phyloP scores from a whole-genome alignment of 1,284 basidiomycete genomes.

The Polyporus tsugae region DNA sequence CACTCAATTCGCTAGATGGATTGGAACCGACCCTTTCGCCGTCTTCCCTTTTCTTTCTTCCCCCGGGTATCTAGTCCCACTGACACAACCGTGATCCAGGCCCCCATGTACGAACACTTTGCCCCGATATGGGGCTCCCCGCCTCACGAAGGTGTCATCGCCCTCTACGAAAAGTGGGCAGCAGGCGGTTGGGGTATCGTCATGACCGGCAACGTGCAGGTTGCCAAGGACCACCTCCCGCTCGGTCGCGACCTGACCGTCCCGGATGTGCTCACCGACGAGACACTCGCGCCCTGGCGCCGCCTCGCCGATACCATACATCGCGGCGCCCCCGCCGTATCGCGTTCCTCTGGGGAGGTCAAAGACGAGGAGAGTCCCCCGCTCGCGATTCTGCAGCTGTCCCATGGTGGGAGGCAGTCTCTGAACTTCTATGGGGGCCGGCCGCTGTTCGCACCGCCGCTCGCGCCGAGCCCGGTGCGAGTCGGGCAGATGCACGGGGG shows the following conservation, averaged over 20 bases:
- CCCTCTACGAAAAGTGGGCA: constrained; percentile 84
- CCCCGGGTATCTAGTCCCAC: background rate
- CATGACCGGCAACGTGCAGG: constrained; percentile 90
- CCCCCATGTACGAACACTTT: constrained; percentile 90
- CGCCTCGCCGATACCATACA: constrained; percentile 61
- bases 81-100: constrained; percentile 49
- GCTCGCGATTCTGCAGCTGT: constrained; percentile 84
- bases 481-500: constrained; percentile 47
- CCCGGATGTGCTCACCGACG: constrained; percentile 54
- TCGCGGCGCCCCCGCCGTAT: constrained; percentile 33
- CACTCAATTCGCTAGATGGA: too few species aligned
- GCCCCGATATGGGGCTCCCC: constrained; percentile 71
- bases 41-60: background rate
- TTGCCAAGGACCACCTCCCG: constrained; percentile 75
- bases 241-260: constrained; percentile 84
- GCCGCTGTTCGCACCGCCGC: constrained; percentile 60
- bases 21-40: too few species aligned
- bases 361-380: constrained; percentile 21
- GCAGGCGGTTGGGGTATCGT: constrained; percentile 88
- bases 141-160: constrained; percentile 70
- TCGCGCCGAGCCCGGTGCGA: constrained; percentile 78
- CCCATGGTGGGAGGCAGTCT: constrained; percentile 89
- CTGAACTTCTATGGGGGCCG: constrained; percentile 78
- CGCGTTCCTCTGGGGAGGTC: constrained; percentile 7
- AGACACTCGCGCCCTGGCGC: constrained; percentile 59